A percentile compares a stretch with the other conserved stretches of the same genome.
phyloP scores from a whole-genome alignment of 345 rosid species.

The Dipteronia sinensis region DNA sequence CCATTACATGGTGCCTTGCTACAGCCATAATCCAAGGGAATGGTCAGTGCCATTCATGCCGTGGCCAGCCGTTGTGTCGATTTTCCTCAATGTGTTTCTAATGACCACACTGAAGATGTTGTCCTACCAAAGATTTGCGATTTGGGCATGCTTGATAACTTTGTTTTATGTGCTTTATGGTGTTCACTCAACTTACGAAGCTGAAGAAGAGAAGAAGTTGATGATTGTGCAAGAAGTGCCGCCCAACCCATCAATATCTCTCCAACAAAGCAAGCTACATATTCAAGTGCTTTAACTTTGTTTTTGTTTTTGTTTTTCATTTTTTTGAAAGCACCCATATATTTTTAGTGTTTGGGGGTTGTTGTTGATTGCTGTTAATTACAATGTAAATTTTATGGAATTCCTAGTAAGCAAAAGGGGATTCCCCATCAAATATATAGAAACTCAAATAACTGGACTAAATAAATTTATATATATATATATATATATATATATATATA shows the following conservation, averaged over 20 bases:
- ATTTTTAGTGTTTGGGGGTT: background rate
- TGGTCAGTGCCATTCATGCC: conserved; percentile 97
- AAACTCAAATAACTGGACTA: background rate
- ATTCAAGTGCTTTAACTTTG: conserved; percentile 40
- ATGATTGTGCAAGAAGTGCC: conserved; percentile 26
- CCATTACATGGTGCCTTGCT: conserved; percentile 41
- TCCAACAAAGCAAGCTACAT: conserved; percentile 44
- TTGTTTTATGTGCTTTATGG: conserved; percentile 80
- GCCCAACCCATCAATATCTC: conserved; percentile 38
- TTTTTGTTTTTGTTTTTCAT: background rate
- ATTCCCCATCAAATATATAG: background rate
- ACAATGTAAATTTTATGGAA: conserved; percentile 17
- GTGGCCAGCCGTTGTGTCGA: conserved; percentile 79
- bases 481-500: no score
- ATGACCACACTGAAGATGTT: conserved; percentile 60
- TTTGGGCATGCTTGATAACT: conserved; percentile 72
- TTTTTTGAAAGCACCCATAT: background rate
- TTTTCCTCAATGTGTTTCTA: conserved; percentile 77
- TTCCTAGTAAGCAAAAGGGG: conserved; percentile 12
- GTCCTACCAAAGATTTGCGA: conserved; percentile 64
- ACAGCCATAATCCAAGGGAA: conserved; percentile 18
- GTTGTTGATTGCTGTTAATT: background rate
- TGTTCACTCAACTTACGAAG: conserved; percentile 82
- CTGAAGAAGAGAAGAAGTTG: conserved; percentile 58
- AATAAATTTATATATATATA: no score